A percentile compares a stretch with the other conserved stretches of the same genome.
phyloP scores from a whole-genome alignment of 2,329 filamentous ascomycete genomes.

The Cladosporium sp. region DNA sequence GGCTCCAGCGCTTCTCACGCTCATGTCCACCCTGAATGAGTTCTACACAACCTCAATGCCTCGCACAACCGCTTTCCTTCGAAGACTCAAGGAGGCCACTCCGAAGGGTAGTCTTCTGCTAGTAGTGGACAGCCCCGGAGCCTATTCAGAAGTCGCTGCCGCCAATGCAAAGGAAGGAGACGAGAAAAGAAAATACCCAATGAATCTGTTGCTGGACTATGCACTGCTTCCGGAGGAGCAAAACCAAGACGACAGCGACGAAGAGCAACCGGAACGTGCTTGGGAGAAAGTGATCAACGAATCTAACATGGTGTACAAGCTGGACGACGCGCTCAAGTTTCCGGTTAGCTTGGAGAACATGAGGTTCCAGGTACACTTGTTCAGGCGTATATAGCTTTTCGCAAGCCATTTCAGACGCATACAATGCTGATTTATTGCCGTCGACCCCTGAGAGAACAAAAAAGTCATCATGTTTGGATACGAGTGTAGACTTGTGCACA shows the following conservation, averaged over 20 bases:
- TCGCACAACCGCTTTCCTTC: constrained; percentile 74
- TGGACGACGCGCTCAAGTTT: constrained; percentile 65
- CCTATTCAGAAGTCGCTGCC: constrained; percentile 80
- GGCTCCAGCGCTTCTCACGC: constrained; percentile 61
- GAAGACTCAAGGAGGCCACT: constrained; percentile 63
- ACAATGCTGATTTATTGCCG: not conserved
- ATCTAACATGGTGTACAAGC: constrained; percentile 82
- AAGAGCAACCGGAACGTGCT: not conserved
- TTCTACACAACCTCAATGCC: constrained; percentile 77
- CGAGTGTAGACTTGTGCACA: not conserved
- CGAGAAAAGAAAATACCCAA: constrained; percentile 71
- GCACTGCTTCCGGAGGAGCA: constrained; percentile 57
- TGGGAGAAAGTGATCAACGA: constrained; percentile 78
- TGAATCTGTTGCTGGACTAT: constrained; percentile 89
- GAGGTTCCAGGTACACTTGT: constrained; percentile 90
- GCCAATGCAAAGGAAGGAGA: constrained; percentile 28
- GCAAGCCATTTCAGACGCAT: too few relatives aligned
- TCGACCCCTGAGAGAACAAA: not conserved
- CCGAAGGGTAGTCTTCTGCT: constrained; percentile 67
- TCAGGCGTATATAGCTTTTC: constrained; percentile 43
- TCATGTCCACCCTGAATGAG: constrained; percentile 95
- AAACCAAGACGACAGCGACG: constrained; percentile 25
- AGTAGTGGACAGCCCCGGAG: constrained; percentile 89
- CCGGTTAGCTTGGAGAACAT: constrained; percentile 89
- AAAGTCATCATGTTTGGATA: not conserved